These are phyloP conservation scores for Chaetomium globosum DNA, from an alignment of 2,329 filamentous ascomycete genomes.

Conservation along the genomic window DNA sequence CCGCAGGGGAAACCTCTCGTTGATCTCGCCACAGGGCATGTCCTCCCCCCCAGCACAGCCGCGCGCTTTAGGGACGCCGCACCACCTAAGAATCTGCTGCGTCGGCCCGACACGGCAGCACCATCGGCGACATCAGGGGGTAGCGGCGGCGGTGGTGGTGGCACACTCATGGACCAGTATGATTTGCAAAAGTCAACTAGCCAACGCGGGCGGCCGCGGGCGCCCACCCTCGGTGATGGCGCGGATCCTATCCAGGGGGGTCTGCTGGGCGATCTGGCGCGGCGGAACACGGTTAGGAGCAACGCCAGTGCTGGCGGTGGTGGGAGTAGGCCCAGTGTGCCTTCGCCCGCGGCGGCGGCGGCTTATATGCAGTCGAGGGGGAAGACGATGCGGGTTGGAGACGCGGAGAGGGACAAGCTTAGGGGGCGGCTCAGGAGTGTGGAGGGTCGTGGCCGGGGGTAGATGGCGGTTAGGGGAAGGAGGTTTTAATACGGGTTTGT, in stretches of 20 bases:
- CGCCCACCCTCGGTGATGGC: background rate
- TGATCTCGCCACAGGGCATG: conserved; percentile 35
- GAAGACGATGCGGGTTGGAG: conserved; percentile 10
- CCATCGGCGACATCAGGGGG: no score
- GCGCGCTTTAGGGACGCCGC: conserved; percentile 1
- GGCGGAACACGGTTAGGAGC: conserved; percentile 28
- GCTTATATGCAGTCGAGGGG: conserved; percentile 17
- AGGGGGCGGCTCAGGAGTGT: conserved; percentile 16
- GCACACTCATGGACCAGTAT: conserved; percentile 19
- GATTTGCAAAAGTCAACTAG: conserved; percentile 3
- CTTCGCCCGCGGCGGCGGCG: background rate
- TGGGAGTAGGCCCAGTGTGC: background rate
- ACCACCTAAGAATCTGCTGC: conserved; percentile 28
- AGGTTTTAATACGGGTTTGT: conserved; percentile 8
- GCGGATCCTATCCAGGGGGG: background rate
- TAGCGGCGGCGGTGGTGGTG: background rate
- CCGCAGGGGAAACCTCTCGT: conserved; percentile 33
- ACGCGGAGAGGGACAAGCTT: conserved; percentile 15
- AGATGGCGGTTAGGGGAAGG: background rate
- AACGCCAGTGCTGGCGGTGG: conserved; percentile 6
- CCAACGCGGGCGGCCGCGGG: conserved; percentile 6
- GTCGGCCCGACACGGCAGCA: conserved; percentile 10
- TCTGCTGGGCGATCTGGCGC: conserved; percentile 12
- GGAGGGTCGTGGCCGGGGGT: background rate
- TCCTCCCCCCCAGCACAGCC: conserved; percentile 8